A percentile compares a stretch with the other conserved stretches of the same genome.
phyloP scores from a whole-genome alignment of 441 rosid genomes.

The Populus hybrid region DNA sequence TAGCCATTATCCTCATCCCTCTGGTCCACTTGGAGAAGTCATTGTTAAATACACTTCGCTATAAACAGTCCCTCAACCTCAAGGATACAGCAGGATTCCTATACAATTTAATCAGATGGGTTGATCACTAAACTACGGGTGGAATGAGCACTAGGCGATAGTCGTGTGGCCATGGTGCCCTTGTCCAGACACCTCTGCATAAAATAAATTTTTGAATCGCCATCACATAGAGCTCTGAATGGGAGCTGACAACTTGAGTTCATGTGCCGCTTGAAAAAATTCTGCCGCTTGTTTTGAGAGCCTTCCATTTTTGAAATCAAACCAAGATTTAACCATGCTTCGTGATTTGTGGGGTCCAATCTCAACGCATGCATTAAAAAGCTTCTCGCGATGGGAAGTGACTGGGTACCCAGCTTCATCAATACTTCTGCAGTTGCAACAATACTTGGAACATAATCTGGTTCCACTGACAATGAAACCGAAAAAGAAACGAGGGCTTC shows the following conservation, averaged over 20 bases:
- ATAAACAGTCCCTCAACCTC: neutral
- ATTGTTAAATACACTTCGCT: neutral
- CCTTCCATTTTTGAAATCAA: constrained; percentile 79
- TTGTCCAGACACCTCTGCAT: neutral
- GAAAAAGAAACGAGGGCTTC: constrained; percentile 76
- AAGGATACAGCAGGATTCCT: constrained; percentile 14
- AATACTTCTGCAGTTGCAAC: constrained; percentile 69
- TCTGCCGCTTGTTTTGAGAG: constrained; percentile 74
- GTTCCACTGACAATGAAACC: constrained; percentile 63
- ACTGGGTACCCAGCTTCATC: constrained; percentile 55
- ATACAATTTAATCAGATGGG: constrained; percentile 6
- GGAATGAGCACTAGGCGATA: neutral
- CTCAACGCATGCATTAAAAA: constrained; percentile 75
- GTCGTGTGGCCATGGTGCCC: neutral
- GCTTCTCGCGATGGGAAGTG: constrained; percentile 70
- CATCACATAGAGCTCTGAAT: constrained; percentile 48
- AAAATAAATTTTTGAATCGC: constrained; percentile 6
- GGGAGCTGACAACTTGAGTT: constrained; percentile 72
- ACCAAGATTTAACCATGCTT: constrained; percentile 85
- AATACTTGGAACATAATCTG: constrained; percentile 80
- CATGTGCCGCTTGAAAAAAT: constrained; percentile 89
- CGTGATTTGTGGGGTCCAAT: constrained; percentile 71
- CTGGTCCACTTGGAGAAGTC: neutral
- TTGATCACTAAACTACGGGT: neutral
- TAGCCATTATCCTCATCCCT: neutral